A percentile compares a stretch with the other conserved stretches of the same genome.
These are phyloP conservation scores for Chlamydomonas incerta DNA, from an alignment of 139 green algal genomes.

Conservation along the genomic window DNA sequence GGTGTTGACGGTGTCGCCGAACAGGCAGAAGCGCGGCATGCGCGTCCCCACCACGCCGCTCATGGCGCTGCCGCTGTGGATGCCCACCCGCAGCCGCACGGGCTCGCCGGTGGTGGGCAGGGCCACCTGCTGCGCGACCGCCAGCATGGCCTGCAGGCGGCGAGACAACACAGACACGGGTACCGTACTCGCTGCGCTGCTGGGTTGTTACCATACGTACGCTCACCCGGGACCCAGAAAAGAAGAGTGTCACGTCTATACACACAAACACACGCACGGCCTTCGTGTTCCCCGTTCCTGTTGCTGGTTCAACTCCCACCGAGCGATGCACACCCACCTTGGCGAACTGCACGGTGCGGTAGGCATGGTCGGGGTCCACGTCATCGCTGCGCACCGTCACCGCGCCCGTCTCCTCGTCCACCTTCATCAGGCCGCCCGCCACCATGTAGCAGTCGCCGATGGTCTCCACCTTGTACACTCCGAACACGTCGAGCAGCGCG, in stretches of 20 bases:
- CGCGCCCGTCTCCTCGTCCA: neutral
- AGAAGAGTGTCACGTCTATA: too few species aligned
- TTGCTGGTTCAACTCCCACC: too few species aligned
- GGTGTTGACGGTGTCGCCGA: neutral
- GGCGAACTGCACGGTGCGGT: neutral
- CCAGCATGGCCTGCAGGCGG: neutral
- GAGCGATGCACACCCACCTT: neutral
- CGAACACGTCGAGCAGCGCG: constrained; percentile 1
- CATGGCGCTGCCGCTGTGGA: constrained; percentile 16
- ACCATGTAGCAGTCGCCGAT: constrained; percentile 4
- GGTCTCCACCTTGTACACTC: constrained; percentile 37
- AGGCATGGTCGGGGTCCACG: neutral
- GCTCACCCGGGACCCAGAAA: too few species aligned
- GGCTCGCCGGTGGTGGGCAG: constrained; percentile 35
- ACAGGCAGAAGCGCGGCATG: neutral
- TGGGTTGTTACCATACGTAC: too few species aligned
- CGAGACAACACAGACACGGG: too few species aligned
- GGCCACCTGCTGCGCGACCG: neutral
- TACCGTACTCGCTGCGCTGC: too few species aligned
- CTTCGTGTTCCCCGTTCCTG: too few species aligned
- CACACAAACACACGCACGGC: too few species aligned
- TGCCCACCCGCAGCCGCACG: constrained; percentile 28
- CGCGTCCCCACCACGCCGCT: neutral
- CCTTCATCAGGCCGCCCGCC: neutral
- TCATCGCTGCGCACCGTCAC: neutral